Conservation (phyloP, 169 alveolate species). For the Plasmodium gonderi region DNA sequence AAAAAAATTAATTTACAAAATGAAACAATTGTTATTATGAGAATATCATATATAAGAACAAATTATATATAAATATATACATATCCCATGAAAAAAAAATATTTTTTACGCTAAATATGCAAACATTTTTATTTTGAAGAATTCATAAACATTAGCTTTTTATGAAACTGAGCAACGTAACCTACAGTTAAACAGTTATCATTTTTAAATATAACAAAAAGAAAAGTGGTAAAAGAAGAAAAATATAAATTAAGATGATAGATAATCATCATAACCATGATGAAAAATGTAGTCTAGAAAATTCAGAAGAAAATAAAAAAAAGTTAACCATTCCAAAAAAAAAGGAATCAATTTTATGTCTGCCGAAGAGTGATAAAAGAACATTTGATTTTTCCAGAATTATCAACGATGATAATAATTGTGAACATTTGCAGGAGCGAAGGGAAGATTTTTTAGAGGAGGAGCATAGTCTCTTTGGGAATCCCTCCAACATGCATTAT, state of each 20-base stretch:
- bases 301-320: slow-evolving; percentile 30
- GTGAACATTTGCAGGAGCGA: not conserved
- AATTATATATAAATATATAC: slow-evolving; percentile 6
- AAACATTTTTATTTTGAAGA: not conserved
- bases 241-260: slow-evolving; percentile 7
- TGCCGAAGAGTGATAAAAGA: not conserved
- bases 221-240: not conserved
- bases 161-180: not conserved
- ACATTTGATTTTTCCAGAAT: not conserved
- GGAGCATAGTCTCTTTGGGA: not conserved
- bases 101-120: not conserved
- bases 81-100: not conserved
- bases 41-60: not conserved
- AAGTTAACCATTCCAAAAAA: slow-evolving; percentile 18
- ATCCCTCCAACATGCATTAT: not conserved
- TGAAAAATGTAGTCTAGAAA: slow-evolving; percentile 36
- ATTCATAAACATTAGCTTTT: not conserved
- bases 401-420: not conserved
- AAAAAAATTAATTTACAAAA: not conserved
- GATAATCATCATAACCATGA: not conserved
- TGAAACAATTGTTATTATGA: not conserved
- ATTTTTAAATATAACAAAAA: not conserved
- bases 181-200: not conserved
- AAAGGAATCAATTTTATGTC: not conserved
- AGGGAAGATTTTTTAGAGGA: not conserved